Evolutionary conservation across 139 green algal species (phyloP).

Genomic region (Edaphochlamys debaryana): DNA sequence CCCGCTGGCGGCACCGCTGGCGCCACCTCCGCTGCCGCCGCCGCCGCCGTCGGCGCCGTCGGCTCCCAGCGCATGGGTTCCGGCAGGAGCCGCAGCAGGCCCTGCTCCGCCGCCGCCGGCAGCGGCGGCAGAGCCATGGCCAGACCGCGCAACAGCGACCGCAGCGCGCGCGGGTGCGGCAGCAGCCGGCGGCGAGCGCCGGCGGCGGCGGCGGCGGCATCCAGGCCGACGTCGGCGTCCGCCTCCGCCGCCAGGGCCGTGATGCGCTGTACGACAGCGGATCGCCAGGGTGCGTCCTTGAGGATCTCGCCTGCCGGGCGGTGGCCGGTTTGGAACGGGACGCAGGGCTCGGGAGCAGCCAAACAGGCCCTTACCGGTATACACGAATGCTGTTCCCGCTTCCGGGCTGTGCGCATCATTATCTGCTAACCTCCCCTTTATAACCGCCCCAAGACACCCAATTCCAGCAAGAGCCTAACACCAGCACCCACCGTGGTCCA

Average conservation of each 20-base stretch:
- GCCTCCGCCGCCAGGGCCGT: conserved; percentile 1
- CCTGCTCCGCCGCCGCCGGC: conserved; percentile 13
- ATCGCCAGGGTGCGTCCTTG: conserved; percentile 7
- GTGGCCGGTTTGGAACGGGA: too few relatives aligned
- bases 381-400: too few relatives aligned
- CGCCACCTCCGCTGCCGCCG: background rate
- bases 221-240: background rate
- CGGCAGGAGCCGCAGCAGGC: conserved; percentile 1
- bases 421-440: too few relatives aligned
- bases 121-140: conserved; percentile 20
- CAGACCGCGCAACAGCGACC: conserved; percentile 14
- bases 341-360: too few relatives aligned
- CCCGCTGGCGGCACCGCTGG: background rate
- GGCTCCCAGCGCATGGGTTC: conserved; percentile 2
- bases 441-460: too few relatives aligned
- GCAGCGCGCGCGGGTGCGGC: background rate
- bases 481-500: conserved; percentile 20
- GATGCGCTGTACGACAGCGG: conserved; percentile 13
- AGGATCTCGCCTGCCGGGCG: conserved; percentile 27
- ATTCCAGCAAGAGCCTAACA: too few relatives aligned
- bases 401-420: too few relatives aligned
- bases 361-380: too few relatives aligned
- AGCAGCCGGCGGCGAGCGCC: background rate
- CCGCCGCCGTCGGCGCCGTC: background rate
- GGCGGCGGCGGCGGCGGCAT: background rate